Base-by-base conservation (phyloP, 2,329 filamentous ascomycete genomes). In the Harringtonia lauricola region DNA sequence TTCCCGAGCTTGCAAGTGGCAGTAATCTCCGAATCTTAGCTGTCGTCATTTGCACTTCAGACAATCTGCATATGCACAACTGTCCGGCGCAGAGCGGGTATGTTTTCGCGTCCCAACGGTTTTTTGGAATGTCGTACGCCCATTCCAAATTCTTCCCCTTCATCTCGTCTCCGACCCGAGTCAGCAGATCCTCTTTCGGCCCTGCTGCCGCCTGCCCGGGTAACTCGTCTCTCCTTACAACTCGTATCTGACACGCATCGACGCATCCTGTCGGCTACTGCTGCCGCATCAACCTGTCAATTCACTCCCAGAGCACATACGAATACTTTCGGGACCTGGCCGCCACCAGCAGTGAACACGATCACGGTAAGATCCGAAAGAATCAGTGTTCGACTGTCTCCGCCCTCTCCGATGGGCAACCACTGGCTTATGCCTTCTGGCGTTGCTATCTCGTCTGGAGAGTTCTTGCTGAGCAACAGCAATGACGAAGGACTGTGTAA, bases 361-460 rank as follows among this genome's bases (percentile, higher is more conserved):
- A 6, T 15, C 38, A 42, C 15, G 48, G 46, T 39, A 41, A 44
- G 2, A 37, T 26, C 7, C 24, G 24, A 10, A 26, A 47, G 24
- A 47, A 39, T 24, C 86, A 28, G 79, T 63, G 67, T 94, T 49
- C 78, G 86, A 54, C 85, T 89, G 61, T 94, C 88, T 39, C 86
- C 87, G n/a, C 81, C 85, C 17, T 86, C 86, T 18, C 64, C 87
- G 49, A 86, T 79, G 50, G 79, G 86, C 64, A 74, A 68, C 26
- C 62, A 34, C 34, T 42, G 78, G 47, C 67, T 76, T 50, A 92
- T 95, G 61, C 86, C 87, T 36, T 77, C 79, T 50, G 87, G 86
- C 49, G 87, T 86, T 49, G 77, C 95, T 54, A 85, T 94, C 47
- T 95, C 90, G 1, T 89, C 90, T 30, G 89, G 90, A 12, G 90